phyloP scores from a whole-genome alignment of 2,329 filamentous ascomycete species.

The Diplodia intermedia region DNA sequence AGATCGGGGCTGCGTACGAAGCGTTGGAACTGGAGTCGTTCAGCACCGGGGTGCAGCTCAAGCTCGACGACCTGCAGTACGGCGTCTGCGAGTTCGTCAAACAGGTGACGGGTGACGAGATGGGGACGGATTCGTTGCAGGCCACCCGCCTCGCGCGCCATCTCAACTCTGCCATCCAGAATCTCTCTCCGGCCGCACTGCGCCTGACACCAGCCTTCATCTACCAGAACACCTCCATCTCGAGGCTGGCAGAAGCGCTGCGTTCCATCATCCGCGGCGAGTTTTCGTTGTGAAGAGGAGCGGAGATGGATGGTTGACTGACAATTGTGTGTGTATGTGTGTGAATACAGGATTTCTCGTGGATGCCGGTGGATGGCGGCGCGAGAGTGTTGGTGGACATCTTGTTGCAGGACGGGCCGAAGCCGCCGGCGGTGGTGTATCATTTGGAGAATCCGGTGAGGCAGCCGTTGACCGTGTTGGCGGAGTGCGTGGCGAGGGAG shows the following conservation, averaged over 20 bases:
- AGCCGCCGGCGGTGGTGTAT: constrained; percentile 7
- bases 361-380: constrained; percentile 34
- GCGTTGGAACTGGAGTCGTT: constrained; percentile 12
- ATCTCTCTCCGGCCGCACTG: neutral
- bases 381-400: constrained; percentile 16
- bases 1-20: constrained; percentile 39
- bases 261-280: neutral
- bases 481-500: neutral
- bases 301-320: too few species aligned
- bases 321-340: too few species aligned
- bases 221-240: neutral
- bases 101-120: constrained; percentile 30
- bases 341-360: constrained; percentile 32
- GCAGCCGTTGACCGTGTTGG: constrained; percentile 13
- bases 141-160: constrained; percentile 37
- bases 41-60: neutral
- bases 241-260: neutral
- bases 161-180: neutral
- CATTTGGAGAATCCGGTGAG: constrained; percentile 34
- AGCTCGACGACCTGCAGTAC: constrained; percentile 4
- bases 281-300: too few species aligned
- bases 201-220: neutral
- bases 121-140: constrained; percentile 53
- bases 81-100: constrained; percentile 34
- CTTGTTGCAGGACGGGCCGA: neutral